Evolutionary conservation across 148 eudicot species (phyloP).

Genomic region (Camellia granthamiana): DNA sequence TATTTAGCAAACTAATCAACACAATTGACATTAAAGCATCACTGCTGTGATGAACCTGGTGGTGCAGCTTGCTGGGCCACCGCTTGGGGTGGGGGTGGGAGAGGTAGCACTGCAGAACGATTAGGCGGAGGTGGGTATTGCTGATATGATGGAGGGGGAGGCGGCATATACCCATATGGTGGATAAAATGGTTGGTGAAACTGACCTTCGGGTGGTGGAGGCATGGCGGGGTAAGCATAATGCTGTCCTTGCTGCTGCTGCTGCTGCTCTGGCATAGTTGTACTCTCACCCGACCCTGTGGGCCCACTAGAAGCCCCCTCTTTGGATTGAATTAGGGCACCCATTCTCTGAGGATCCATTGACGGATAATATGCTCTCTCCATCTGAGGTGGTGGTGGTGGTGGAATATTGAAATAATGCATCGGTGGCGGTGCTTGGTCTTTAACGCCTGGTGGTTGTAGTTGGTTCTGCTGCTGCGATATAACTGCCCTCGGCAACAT

Average conservation of each 20-base stretch:
- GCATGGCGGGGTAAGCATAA: slow-evolving; percentile 43
- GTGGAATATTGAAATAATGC: slow-evolving; percentile 75
- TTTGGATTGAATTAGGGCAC: slow-evolving; percentile 63
- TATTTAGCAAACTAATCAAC: too few relatives aligned
- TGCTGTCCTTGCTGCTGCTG: slow-evolving; percentile 40
- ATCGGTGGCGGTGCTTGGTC: slow-evolving; percentile 51
- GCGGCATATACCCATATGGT: slow-evolving; percentile 60
- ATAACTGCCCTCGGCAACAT: slow-evolving; percentile 83
- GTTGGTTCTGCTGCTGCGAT: slow-evolving; percentile 76
- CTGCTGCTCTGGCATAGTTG: slow-evolving; percentile 40
- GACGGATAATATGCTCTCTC: slow-evolving; percentile 74
- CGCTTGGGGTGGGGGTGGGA: not conserved
- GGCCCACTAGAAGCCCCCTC: slow-evolving; percentile 55
- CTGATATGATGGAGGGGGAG: slow-evolving; percentile 48
- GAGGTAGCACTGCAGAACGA: too few relatives aligned
- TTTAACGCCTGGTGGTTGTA: slow-evolving; percentile 63
- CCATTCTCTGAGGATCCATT: slow-evolving; percentile 97
- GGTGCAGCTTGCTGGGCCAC: too few relatives aligned
- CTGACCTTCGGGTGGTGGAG: slow-evolving; percentile 44
- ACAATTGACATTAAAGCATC: too few relatives aligned
- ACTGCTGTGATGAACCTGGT: too few relatives aligned
- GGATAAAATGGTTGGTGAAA: slow-evolving; percentile 66
- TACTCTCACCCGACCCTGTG: slow-evolving; percentile 49
- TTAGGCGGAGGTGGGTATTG: slow-evolving; percentile 45
- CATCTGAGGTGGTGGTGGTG: slow-evolving; percentile 46